Percentiles rank a stretch among this genome's conserved stretches.
These are phyloP conservation scores for Suhomyces kilbournensis DNA, from an alignment of 805 yeast species.

Conservation along the genomic window DNA sequence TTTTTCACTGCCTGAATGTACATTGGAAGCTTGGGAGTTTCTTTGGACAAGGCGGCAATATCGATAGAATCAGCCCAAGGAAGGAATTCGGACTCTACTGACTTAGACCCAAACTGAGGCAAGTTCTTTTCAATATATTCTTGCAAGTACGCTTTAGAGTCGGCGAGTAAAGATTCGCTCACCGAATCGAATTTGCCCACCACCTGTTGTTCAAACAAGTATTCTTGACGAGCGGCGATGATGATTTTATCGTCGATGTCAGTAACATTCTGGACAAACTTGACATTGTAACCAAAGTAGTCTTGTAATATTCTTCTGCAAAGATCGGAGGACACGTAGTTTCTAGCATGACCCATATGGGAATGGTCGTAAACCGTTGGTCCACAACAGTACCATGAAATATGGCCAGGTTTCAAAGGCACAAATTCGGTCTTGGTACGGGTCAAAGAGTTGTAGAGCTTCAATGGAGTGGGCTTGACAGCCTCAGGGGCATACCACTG, in stretches of 20 bases:
- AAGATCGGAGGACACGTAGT: constrained; percentile 91
- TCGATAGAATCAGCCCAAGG: constrained; percentile 54
- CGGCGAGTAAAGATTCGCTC: constrained; percentile 33
- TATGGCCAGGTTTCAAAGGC: constrained; percentile 61
- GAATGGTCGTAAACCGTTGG: constrained; percentile 96
- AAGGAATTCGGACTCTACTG: constrained; percentile 35
- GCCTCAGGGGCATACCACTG: constrained; percentile 31
- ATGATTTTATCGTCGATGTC: constrained; percentile 98
- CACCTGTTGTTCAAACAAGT: constrained; percentile 64
- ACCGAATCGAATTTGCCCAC: constrained; percentile 24
- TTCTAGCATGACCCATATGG: constrained; percentile 99
- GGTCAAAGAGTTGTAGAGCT: constrained; percentile 80
- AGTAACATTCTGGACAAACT: constrained; percentile 95
- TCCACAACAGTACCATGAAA: constrained; percentile 97
- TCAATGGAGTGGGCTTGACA: constrained; percentile 36
- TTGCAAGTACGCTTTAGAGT: constrained; percentile 43
- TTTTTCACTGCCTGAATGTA: constrained; percentile 58
- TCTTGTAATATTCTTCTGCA: constrained; percentile 85
- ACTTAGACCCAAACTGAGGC: constrained; percentile 33
- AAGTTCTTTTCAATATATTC: constrained; percentile 55
- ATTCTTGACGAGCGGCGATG: constrained; percentile 87
- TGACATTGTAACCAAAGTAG: constrained; percentile 85
- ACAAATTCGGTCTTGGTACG: constrained; percentile 73
- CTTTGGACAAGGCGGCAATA: constrained; percentile 45
- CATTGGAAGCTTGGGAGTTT: constrained; percentile 86